Evolutionary conservation across 2,329 filamentous ascomycete genomes (phyloP).

Genomic region (Alternaria postmessia): DNA sequence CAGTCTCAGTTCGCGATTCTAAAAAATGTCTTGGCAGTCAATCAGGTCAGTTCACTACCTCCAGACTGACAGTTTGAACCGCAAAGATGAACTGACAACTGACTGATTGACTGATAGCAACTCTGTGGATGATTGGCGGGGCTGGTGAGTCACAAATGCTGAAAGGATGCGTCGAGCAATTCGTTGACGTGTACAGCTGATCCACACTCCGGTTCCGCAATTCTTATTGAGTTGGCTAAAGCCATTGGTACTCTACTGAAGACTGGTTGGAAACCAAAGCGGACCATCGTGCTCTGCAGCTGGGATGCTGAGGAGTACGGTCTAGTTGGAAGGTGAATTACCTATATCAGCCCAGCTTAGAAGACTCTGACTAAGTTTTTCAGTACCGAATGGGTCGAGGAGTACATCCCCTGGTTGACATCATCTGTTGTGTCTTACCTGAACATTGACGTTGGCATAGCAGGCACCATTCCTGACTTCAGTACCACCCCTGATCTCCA

Average conservation of each 20-base stretch:
- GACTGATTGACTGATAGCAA: too few relatives aligned
- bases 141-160: conserved; percentile 36
- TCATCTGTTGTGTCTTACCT: conserved; percentile 56
- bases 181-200: conserved; percentile 46
- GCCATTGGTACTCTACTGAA: conserved; percentile 58
- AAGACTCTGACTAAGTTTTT: conserved; percentile 22
- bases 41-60: too few relatives aligned
- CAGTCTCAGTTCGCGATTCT: too few relatives aligned
- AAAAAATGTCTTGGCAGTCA: too few relatives aligned
- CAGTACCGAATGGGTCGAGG: conserved; percentile 58
- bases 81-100: too few relatives aligned
- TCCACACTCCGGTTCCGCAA: conserved; percentile 60
- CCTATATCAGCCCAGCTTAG: neutral
- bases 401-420: conserved; percentile 58
- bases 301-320: conserved; percentile 56
- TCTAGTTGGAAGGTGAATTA: conserved; percentile 32
- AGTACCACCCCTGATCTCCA: conserved; percentile 53
- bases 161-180: neutral
- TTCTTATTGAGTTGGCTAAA: conserved; percentile 59
- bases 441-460: conserved; percentile 58
- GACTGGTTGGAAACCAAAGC: conserved; percentile 59
- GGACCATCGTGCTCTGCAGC: conserved; percentile 45
- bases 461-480: conserved; percentile 52
- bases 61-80: too few relatives aligned
- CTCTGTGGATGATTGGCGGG: too few relatives aligned